These are phyloP conservation scores for Phytopythium helicoides DNA, from an alignment of 352 stramenopile genomes.

Conservation along the genomic window DNA sequence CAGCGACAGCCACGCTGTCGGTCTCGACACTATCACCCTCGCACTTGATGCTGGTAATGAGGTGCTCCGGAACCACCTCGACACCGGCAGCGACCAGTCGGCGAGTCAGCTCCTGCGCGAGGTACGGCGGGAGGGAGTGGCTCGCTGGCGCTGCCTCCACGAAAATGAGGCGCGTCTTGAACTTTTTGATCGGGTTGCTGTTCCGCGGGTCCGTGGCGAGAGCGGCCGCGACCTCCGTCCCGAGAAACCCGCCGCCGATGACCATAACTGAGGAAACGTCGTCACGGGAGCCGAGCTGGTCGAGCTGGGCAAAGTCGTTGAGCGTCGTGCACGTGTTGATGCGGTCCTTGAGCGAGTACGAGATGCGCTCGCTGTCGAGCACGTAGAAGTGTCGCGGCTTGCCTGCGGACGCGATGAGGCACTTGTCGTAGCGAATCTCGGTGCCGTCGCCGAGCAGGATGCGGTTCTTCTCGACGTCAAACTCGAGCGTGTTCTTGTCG, in stretches of 20 bases:
- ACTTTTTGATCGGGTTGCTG: constrained; percentile 7
- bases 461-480: constrained; percentile 86
- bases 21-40: constrained; percentile 32
- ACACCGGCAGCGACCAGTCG: constrained; percentile 59
- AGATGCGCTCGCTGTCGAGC: constrained; percentile 78
- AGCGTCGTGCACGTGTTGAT: constrained; percentile 86
- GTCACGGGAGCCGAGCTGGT: constrained; percentile 42
- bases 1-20: constrained; percentile 52
- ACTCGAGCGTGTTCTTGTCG: constrained; percentile 67
- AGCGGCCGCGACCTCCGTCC: constrained; percentile 82
- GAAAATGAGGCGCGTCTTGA: constrained; percentile 55
- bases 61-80: constrained; percentile 54
- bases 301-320: constrained; percentile 80
- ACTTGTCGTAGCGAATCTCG: constrained; percentile 83
- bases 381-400: constrained; percentile 88
- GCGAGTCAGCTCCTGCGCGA: constrained; percentile 67
- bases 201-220: constrained; percentile 65
- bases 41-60: constrained; percentile 79
- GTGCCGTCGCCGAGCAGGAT: constrained; percentile 81
- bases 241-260: constrained; percentile 89
- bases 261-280: constrained; percentile 71
- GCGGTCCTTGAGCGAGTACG: constrained; percentile 78
- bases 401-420: constrained; percentile 82
- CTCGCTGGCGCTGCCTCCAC: constrained; percentile 44
- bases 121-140: constrained; percentile 84